Conservation (phyloP, 2,329 filamentous ascomycete species). For the Penicillium sp. region DNA sequence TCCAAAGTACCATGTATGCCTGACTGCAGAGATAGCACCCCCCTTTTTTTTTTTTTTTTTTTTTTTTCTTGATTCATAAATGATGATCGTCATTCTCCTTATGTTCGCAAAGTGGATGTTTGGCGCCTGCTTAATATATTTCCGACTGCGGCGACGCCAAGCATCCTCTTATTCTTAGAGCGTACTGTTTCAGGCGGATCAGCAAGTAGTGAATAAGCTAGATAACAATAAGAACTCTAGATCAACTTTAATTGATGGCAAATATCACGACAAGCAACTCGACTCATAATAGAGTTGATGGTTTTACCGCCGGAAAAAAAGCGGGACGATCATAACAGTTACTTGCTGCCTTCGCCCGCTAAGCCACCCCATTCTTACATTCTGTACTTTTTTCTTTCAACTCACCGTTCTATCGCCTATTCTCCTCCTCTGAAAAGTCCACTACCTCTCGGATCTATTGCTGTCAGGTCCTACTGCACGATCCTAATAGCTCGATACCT, state of each 20-base stretch:
- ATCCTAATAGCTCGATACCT: slow-evolving; percentile 3
- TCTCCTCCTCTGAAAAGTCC: neutral
- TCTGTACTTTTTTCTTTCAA: slow-evolving; percentile 4
- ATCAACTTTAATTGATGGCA: neutral
- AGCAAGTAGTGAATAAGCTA: neutral
- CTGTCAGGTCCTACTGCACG: slow-evolving; percentile 4
- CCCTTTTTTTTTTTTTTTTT: neutral
- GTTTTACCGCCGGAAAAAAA: slow-evolving; percentile 19
- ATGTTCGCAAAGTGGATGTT: neutral
- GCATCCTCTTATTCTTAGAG: slow-evolving; percentile 15
- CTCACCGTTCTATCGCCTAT: slow-evolving; percentile 1
- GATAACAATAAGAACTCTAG: neutral
- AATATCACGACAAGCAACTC: neutral
- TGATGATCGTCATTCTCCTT: neutral
- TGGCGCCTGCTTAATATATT: slow-evolving; percentile 8
- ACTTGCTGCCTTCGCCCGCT: slow-evolving; percentile 24
- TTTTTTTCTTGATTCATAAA: neutral
- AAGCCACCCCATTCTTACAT: slow-evolving; percentile 21
- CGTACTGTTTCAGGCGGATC: slow-evolving; percentile 6
- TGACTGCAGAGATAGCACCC: neutral
- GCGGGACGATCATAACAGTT: slow-evolving; percentile 22
- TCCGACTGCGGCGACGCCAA: slow-evolving; percentile 10
- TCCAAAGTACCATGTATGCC: neutral
- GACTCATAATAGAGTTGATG: neutral
- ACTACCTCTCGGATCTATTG: neutral